Base-by-base conservation (phyloP, 805 yeast species). In the Yamadazyma ubonensis region DNA sequence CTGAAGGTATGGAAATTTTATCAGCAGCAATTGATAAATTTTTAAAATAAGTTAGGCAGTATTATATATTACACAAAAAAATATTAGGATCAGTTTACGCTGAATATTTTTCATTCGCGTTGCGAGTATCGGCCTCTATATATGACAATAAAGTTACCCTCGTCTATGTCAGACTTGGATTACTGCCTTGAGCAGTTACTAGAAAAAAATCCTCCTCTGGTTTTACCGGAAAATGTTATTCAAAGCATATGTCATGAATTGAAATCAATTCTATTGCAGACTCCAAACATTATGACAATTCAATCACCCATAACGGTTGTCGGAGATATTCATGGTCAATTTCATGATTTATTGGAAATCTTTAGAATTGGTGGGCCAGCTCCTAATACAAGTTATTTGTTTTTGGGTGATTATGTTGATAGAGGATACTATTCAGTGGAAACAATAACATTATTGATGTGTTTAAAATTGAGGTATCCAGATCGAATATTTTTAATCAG, bases 251-350 rank as follows among this genome's bases (percentile, higher is more conserved):
- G 96, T 55, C 82, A 80, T 56, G 85, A 84, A 50, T 69, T 90
- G 49, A 93, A 90, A 61, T 93, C 89, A 41, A 77, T 85, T 44
- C 71, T 93, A 36, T 71, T 90, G 14, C 66, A 72, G 28, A 96
- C 87, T 50, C 83, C 95, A 44, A 93, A 93, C 56, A 95, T 93
- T 26, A 87, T 91, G 36, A 84, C 87, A 31, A 70, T 93, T 6
- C 69, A 71, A 25, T 78, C 95, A 2, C 99, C 99, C 1, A 87
- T 93, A 8, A 88, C 98, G 0, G 87, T 93, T 6, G 97, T 93
- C 4, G 99, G 99, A 1, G 99, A 93, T 57, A 91, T 93, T 33
- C 99, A 93, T 54, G 99, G 98, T 6, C 99, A 93, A 62, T 93
- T 86, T 56, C 95, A 90, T 58, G 99, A 93, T 59, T 67, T 93